Evolutionary conservation across 176 grass and related monocot genomes (phyloP), one percentile per base, ranked within the genome.

Genomic region (Rhynchospora pubera): DNA sequence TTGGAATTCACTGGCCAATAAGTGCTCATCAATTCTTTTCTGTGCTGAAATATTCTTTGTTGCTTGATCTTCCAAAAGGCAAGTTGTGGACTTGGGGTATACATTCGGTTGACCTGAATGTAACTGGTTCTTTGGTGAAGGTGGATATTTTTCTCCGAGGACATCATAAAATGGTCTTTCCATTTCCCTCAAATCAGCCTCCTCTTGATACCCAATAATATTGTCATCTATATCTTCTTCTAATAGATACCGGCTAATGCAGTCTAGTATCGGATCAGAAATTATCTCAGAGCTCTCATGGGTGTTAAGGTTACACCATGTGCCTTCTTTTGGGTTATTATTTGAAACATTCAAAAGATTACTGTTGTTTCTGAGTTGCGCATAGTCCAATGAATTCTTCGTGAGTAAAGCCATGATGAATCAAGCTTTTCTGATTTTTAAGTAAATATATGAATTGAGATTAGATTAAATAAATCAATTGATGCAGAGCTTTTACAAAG

Each of bases 161-260:
- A 94, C 62, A 42, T 85, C 79, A 57, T 84, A 91, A 65, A 94
- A 91, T 7, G 92, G 85, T 39, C 91, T 88, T 55, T 86, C 92
- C 39, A 89, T 86, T 62, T 79, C 77, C 73, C 58, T 81, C 81
- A 94, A 77, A 39, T 65, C 85, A 23, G 65, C 55, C 5, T 86
- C 89, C 57, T 85, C 83, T 62, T 89, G 61, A 56, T 84, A 24
- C 34, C 26, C 66, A 30, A 44, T 77, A 15, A 88, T 51, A 50
- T 61, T 90, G 2, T 71, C 87, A 63, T 92, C 72, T n/a, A 23
- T 84, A 42, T 94, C 90, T 51, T 88, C 88, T 57, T 94, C 71
- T 86, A 92, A 85, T 18, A 94, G 79, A 39, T 90, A 75, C 26
- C 76, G 43, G 53, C 85, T 78, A 83, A 94, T 85, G 57, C 77